phyloP scores from a whole-genome alignment of 352 stramenopile species.

The Phytophthora sansomeana region DNA sequence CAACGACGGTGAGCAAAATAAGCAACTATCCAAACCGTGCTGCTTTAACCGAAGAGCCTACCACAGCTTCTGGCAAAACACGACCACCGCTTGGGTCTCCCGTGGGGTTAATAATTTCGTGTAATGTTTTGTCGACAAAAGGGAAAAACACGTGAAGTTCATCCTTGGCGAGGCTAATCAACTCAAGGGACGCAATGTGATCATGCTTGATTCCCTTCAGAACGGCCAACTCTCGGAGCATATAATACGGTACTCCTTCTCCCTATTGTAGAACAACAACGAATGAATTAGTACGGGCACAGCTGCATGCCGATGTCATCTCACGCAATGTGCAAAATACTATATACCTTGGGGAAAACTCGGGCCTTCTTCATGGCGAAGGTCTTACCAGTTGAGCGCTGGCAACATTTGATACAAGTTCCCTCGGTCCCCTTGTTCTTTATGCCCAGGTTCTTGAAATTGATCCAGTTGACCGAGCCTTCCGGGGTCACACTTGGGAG shows the following conservation, averaged over 20 bases:
- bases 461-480: slow-evolving; percentile 87
- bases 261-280: slow-evolving; percentile 45
- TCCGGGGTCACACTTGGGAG: slow-evolving; percentile 72
- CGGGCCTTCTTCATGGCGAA: slow-evolving; percentile 90
- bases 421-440: slow-evolving; percentile 93
- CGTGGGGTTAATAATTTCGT: slow-evolving; percentile 92
- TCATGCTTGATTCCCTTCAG: slow-evolving; percentile 89
- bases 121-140: slow-evolving; percentile 91
- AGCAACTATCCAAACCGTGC: neutral
- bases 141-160: slow-evolving; percentile 93
- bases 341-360: slow-evolving; percentile 84
- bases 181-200: slow-evolving; percentile 89
- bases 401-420: slow-evolving; percentile 88
- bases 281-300: neutral
- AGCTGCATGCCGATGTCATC: too few species aligned
- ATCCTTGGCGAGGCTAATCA: slow-evolving; percentile 88
- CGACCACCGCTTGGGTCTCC: slow-evolving; percentile 83
- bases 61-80: slow-evolving; percentile 75
- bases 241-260: slow-evolving; percentile 94
- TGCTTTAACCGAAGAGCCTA: slow-evolving; percentile 34
- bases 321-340: neutral
- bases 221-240: slow-evolving; percentile 91
- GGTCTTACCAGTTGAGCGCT: slow-evolving; percentile 86
- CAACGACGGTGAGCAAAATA: slow-evolving; percentile 17
- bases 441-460: slow-evolving; percentile 90